Conservation (phyloP, 164 flowering plant genomes). For the Magnolia kwangsiensis region DNA sequence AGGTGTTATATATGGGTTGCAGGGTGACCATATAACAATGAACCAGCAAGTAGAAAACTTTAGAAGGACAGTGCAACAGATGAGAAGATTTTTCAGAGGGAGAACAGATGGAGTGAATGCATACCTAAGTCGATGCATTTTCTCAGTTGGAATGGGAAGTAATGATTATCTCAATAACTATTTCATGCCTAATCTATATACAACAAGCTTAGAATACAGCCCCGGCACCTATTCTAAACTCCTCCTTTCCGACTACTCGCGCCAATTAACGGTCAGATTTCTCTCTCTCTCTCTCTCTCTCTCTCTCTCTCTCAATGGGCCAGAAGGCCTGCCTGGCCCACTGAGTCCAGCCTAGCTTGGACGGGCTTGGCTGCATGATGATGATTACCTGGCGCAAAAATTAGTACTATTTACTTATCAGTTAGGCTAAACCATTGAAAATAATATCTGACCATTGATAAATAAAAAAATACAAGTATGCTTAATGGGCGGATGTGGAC, state of each 20-base stretch:
- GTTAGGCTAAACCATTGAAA: too few species aligned
- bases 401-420: too few species aligned
- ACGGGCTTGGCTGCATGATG: too few species aligned
- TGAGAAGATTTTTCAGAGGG: slow-evolving; percentile 55
- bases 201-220: slow-evolving; percentile 43
- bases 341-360: too few species aligned
- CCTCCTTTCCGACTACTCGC: slow-evolving; percentile 64
- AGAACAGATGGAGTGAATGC: slow-evolving; percentile 27
- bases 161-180: slow-evolving; percentile 89
- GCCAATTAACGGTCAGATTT: slow-evolving; percentile 53
- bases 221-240: slow-evolving; percentile 48
- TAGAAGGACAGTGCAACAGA: slow-evolving; percentile 35
- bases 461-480: too few species aligned
- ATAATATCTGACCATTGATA: too few species aligned
- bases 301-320: too few species aligned
- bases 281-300: neutral
- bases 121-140: slow-evolving; percentile 63
- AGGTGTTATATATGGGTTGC: slow-evolving; percentile 1
- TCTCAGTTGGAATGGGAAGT: slow-evolving; percentile 79
- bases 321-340: too few species aligned
- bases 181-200: slow-evolving; percentile 62
- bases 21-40: slow-evolving; percentile 77
- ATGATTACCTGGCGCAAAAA: too few species aligned
- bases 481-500: too few species aligned
- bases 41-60: slow-evolving; percentile 57